Conservation (phyloP, 495 filamentous ascomycete genomes). For the Neurospora sp. region DNA sequence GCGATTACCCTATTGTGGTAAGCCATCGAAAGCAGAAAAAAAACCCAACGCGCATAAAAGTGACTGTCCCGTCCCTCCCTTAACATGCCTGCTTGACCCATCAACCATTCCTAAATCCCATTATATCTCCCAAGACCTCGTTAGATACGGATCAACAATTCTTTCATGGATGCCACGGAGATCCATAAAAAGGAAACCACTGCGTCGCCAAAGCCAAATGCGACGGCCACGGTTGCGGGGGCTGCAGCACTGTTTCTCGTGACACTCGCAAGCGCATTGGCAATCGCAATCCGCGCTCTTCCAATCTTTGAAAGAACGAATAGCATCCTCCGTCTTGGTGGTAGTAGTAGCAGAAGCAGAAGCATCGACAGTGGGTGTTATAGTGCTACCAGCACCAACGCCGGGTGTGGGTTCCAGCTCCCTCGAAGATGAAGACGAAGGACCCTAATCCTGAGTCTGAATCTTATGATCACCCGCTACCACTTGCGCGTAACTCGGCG, state of each 20-base stretch:
- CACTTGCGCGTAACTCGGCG: constrained; percentile 78
- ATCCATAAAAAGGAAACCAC: background rate
- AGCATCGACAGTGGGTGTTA: background rate
- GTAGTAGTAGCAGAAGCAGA: background rate
- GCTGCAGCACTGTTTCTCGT: background rate
- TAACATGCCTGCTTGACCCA: background rate
- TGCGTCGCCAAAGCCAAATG: background rate
- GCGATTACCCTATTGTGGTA: background rate
- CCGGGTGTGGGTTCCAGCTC: background rate
- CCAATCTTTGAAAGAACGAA: background rate
- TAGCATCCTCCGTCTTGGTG: background rate
- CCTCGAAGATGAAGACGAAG: background rate
- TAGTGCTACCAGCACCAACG: background rate
- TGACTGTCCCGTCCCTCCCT: background rate
- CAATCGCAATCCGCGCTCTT: background rate
- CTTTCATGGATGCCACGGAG: background rate
- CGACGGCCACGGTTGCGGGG: background rate
- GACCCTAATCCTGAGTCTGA: constrained; percentile 54
- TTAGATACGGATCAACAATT: background rate
- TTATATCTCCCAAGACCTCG: background rate
- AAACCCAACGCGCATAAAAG: background rate
- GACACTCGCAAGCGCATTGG: background rate
- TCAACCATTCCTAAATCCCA: background rate
- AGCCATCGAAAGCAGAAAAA: background rate
- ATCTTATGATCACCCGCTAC: constrained; percentile 84